Base-by-base conservation (phyloP, 805 yeast species). In the Jamesozyma piceae region DNA sequence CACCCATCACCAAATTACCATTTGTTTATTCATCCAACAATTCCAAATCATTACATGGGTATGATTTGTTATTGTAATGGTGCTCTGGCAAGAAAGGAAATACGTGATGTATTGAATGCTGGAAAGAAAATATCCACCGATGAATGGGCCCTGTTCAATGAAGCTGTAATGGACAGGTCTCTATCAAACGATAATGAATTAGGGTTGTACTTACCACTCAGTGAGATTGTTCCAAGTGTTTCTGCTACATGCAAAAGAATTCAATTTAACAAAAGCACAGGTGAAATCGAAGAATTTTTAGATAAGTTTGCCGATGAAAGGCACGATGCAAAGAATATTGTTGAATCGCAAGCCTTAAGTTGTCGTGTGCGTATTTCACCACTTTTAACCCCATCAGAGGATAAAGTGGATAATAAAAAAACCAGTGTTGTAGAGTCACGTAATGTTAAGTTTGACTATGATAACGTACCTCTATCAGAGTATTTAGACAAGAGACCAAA, bases 11-110 rank as follows among this genome's bases (percentile, higher is more conserved):
- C 86, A 5, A 82, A 80, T 51, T 88, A 87, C 58, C 96, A 88
- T 57, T 62, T 87, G 49, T 88, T 88, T 66, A 77, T 77, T 48
- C 96, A 89, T 58, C 96, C 97, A 8, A 82, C 94, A 0, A 74
- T 83, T 47, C 74, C 75, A 0, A 71, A 71, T 30, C 78, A 81
- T 30, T 88, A 78, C 59, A 89, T 88, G 96, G 95, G 94, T 19
- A 88, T 88, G 97, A 76, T 89, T 42, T 88, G 97, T 60, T 88
- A 88, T 61, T 83, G 94, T 56, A 88, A 88, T 59, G 96, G 97
- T 0, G 75, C 95, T 0, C 65, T 88, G 38, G 95, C 96, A 0
- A 69, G 97, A 49, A 95, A 88, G 54, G 70, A 72, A 44, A 69
- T 87, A 10, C 70, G 92, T 39, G 81, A 87, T 60, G 67, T 65